phyloP scores from a whole-genome alignment of 1,139 yeast genomes.

The Kodamaea derodonti region DNA sequence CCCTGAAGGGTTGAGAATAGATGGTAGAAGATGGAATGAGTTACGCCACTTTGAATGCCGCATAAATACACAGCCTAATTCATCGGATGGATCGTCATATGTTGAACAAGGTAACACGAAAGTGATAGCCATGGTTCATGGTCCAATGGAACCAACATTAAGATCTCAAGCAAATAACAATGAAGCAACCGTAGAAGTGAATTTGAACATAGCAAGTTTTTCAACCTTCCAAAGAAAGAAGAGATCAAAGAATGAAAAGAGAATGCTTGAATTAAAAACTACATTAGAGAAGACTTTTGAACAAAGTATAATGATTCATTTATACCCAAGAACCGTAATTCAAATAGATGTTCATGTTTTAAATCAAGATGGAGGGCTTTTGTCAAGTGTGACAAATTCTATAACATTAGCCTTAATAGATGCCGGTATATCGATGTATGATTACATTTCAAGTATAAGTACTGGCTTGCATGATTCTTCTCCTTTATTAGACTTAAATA shows the following conservation, averaged over 20 bases:
- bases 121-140: conserved; percentile 79
- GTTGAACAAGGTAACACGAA: conserved; percentile 92
- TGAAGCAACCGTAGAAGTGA: conserved; percentile 59
- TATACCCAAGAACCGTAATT: conserved; percentile 82
- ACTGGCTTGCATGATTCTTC: conserved; percentile 76
- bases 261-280: conserved; percentile 73
- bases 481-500: conserved; percentile 78
- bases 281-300: conserved; percentile 76
- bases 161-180: conserved; percentile 44
- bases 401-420: conserved; percentile 86
- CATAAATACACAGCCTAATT: conserved; percentile 81
- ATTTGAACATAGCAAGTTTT: conserved; percentile 73
- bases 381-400: conserved; percentile 82
- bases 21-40: conserved; percentile 95
- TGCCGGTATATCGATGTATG: conserved; percentile 94
- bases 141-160: conserved; percentile 79
- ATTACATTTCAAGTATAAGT: conserved; percentile 75
- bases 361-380: conserved; percentile 86
- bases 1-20: conserved; percentile 89
- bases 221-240: conserved; percentile 76
- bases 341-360: conserved; percentile 71
- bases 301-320: conserved; percentile 68
- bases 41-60: conserved; percentile 76
- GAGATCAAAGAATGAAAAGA: conserved; percentile 56
- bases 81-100: conserved; percentile 90